Conservation (phyloP, 2,329 filamentous ascomycete species). For the Paraphaeosphaeria sporulosa region DNA sequence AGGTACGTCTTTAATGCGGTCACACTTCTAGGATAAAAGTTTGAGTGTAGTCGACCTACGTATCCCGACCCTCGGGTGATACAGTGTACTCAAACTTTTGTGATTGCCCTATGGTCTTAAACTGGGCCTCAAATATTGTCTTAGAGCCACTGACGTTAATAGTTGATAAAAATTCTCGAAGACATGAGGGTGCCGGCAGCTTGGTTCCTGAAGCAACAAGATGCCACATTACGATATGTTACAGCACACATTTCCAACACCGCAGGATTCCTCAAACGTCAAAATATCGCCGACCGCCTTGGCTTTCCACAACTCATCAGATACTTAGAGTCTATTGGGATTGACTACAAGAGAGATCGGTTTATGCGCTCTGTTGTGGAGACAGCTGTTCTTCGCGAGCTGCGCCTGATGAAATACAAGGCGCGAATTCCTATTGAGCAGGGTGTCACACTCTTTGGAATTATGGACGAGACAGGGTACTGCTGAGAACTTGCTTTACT, state of each 20-base stretch:
- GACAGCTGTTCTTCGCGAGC: constrained; percentile 69
- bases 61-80: too few species aligned
- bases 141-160: constrained; percentile 35
- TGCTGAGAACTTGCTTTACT: too few species aligned
- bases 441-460: constrained; percentile 77
- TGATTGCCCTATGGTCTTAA: too few species aligned
- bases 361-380: constrained; percentile 74
- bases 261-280: constrained; percentile 67
- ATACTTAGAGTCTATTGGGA: constrained; percentile 60
- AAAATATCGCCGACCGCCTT: constrained; percentile 65
- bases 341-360: constrained; percentile 70
- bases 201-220: constrained; percentile 71
- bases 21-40: too few species aligned
- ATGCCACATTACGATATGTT: constrained; percentile 65
- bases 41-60: too few species aligned
- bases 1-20: constrained; percentile 1
- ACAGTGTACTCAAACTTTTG: too few species aligned
- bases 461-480: constrained; percentile 82
- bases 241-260: constrained; percentile 67
- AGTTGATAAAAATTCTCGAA: constrained; percentile 83
- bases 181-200: constrained; percentile 68
- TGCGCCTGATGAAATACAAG: constrained; percentile 78
- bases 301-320: constrained; percentile 68
- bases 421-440: constrained; percentile 73
- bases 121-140: too few species aligned